Conservation (phyloP, 1,284 basidiomycete genomes). For the Cystobasidium sp. region DNA sequence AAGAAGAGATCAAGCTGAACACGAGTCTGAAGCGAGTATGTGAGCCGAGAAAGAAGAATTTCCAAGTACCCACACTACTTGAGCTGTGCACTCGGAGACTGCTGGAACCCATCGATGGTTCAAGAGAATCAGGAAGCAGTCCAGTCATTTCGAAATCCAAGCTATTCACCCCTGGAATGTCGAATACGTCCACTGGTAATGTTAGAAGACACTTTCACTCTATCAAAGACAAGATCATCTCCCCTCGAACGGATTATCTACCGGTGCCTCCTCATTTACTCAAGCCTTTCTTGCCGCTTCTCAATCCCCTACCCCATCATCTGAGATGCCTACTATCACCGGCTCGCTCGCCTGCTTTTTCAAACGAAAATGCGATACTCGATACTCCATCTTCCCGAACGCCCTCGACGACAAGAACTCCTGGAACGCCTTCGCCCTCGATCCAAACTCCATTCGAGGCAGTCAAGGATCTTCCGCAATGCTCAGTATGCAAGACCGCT, state of each 20-base stretch:
- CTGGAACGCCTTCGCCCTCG: neutral
- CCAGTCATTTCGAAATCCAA: conserved; percentile 35
- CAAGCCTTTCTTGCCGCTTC: conserved; percentile 44
- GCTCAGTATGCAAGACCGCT: conserved; percentile 33
- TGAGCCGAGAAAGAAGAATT: conserved; percentile 24
- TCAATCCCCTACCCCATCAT: conserved; percentile 31
- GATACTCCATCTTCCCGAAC: neutral
- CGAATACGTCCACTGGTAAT: conserved; percentile 5
- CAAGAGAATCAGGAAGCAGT: conserved; percentile 29
- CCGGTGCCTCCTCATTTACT: conserved; percentile 34
- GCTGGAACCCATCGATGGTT: conserved; percentile 34
- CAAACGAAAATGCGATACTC: neutral
- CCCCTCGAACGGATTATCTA: neutral
- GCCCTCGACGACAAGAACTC: neutral
- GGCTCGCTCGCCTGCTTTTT: conserved; percentile 10
- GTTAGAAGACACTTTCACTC: conserved; percentile 8
- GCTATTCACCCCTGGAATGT: conserved; percentile 44
- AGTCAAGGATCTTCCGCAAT: conserved; percentile 1
- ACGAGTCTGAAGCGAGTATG: conserved; percentile 6
- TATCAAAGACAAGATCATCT: conserved; percentile 10
- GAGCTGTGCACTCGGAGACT: conserved; percentile 16
- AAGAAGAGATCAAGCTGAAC: neutral
- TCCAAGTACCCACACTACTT: conserved; percentile 24
- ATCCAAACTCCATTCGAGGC: conserved; percentile 14
- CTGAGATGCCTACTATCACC: conserved; percentile 26